Percentiles rank a stretch among this genome's conserved stretches.
Evolutionary conservation across 345 rosid species (phyloP).

Genomic region (Eucalyptus cloeziana): DNA sequence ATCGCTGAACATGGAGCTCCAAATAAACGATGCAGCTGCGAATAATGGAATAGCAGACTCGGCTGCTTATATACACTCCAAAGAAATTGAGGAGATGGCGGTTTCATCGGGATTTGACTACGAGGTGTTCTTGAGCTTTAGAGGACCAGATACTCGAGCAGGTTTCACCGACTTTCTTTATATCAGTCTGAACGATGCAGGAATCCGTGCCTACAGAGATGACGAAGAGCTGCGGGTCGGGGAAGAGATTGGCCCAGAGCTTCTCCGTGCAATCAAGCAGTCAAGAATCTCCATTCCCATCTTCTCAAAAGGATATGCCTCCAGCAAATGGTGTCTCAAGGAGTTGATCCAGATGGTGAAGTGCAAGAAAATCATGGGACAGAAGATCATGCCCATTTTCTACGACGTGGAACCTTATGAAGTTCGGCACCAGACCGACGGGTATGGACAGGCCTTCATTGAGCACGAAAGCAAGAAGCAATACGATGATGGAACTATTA

Average conservation of each 20-base stretch:
- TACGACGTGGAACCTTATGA: neutral
- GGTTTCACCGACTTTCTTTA: neutral
- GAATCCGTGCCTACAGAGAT: neutral
- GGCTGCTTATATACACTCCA: neutral
- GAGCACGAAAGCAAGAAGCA: neutral
- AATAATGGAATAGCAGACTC: neutral
- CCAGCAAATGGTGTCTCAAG: neutral
- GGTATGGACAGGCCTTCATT: neutral
- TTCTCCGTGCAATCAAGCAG: neutral
- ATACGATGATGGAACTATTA: neutral
- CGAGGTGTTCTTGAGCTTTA: neutral
- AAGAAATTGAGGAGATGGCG: neutral
- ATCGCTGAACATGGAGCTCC: neutral
- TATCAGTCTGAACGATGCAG: fast-evolving
- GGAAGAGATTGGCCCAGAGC: neutral
- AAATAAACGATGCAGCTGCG: neutral
- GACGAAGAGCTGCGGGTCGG: neutral
- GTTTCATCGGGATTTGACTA: neutral
- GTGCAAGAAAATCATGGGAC: neutral
- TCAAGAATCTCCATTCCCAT: neutral
- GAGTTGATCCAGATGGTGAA: neutral
- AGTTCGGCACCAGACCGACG: neutral
- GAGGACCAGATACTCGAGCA: neutral
- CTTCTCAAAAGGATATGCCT: neutral
- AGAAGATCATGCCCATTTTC: neutral